Base-by-base conservation (phyloP, 192 early-diverging fungal genomes). In the Backusella circina region DNA sequence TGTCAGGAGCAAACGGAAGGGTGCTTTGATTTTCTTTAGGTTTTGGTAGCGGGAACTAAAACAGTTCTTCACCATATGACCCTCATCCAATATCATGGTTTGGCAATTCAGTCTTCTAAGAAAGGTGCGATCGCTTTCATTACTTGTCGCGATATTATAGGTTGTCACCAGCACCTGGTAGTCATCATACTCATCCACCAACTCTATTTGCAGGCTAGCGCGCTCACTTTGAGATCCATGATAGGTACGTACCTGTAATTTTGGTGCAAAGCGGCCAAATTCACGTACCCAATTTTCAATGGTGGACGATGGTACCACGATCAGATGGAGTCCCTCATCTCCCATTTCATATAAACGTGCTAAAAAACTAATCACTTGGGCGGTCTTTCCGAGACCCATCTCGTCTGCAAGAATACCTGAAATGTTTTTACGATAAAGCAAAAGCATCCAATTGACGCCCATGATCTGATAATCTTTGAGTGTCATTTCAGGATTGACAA, bases 361-460 rank as follows among this genome's bases (percentile, higher is more conserved):
- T 35, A 98, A 65, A 72, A 96, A 96, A 31, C 89, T 79, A 77
- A 98, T 96, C 8, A 96, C 92, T 67, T 98, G 95, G 23, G 93
- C 93, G 16, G 95, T 97, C 82, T 97, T 97, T 23, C 96, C 96
- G 23, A 97, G 89, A 31, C 96, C 95, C 95, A 97, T 97, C 86
- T 90, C 87, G 73, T 91, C 90, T 0, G 88, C 89, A 65, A 93
- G 72, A 33, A 97, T 96, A 0, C 94, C 93, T 3, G 94, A 94
- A 0, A 93, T 85, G 0, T 84, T 77, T 65, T 92, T 90, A 39
- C 87, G 84, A 77, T 93, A 91, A 41, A 98, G 74, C 66, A 93
- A 82, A 13, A 82, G 84, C 68, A 98, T 81, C 96, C 96, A 98
- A 70, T 91, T 92, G 32, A 98, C 84, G 21, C 96, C 96, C 30